phyloP scores from a whole-genome alignment of 805 yeast species.

The Metschnikowia anglica region DNA sequence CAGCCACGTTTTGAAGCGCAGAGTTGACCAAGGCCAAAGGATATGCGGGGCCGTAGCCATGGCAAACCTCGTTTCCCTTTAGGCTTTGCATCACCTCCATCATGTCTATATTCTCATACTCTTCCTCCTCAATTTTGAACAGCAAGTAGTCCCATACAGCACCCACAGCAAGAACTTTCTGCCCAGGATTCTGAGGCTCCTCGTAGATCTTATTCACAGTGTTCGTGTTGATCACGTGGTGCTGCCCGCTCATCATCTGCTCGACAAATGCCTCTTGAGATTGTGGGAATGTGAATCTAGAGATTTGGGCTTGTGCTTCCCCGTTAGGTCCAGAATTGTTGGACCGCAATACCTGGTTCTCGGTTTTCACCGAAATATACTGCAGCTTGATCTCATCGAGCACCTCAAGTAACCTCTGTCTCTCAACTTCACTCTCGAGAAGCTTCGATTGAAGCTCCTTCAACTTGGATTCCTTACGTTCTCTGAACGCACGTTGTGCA shows the following conservation, averaged over 20 bases:
- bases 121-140: constrained; percentile 46
- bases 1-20: constrained; percentile 13
- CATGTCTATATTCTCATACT: constrained; percentile 52
- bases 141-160: constrained; percentile 82
- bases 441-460: constrained; percentile 66
- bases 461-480: constrained; percentile 70
- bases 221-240: constrained; percentile 19
- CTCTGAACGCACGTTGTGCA: constrained; percentile 85
- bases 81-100: constrained; percentile 56
- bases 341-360: constrained; percentile 53
- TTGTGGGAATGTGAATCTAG: constrained; percentile 35
- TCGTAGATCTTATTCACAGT: constrained; percentile 34
- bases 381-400: constrained; percentile 52
- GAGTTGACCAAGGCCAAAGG: constrained; percentile 44
- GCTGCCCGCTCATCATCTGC: constrained; percentile 29
- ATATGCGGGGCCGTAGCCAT: constrained; percentile 76
- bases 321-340: not conserved
- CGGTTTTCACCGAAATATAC: constrained; percentile 57
- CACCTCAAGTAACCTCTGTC: constrained; percentile 45
- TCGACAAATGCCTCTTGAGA: constrained; percentile 36
- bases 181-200: constrained; percentile 39
- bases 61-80: constrained; percentile 71
- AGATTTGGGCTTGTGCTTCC: not conserved
- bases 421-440: constrained; percentile 55
- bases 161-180: constrained; percentile 61